Evolutionary conservation across 2,329 filamentous ascomycete species (phyloP), one percentile per base, ranked within the genome.

Genomic region (Aureobasidium zeae): DNA sequence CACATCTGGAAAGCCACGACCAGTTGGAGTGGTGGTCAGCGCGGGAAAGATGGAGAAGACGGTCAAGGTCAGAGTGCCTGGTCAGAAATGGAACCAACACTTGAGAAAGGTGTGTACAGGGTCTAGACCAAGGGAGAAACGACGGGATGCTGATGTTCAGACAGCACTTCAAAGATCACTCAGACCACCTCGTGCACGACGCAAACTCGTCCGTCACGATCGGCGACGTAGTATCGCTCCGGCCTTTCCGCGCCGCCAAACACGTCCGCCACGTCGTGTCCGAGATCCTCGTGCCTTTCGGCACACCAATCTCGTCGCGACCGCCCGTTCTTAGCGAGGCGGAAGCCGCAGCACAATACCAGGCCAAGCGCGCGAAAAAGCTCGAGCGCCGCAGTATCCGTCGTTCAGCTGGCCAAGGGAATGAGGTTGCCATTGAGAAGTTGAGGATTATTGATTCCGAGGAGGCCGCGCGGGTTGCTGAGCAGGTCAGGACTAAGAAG

Each of bases 11-110:
- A 46, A 41, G 24, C 16, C 13, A 19, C 29, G 28, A 28, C 45
- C 45, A 21, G 51, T 57, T 2, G 83, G 82, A 49, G 76, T 89
- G 29, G 85, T 89, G 17, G 76, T 88, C 37, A 86, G 83, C 30
- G 78, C 83, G 5, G 85, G 84, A 15, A 72, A 80, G 47, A 87
- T 87, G 81, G 66, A 77, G 47, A 84, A 81, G 64, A 87, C 83
- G 2, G 82, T 87, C 46, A 87, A 84, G 64, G 84, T 88, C 49
- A 76, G 79, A 52, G 72, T 88, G 11, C 79, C 81, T 39, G 74
- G 72, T 11, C 76, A 79, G 58, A 73, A 76, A 58, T 89, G 81
- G 80, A 83, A 88, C 59, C 73, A 72, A 47, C 70, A 73, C 49
- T 74, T 89, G 44, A 72, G 79, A 59, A 89, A 89, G 71, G 83